Evolutionary conservation across 2,329 filamentous ascomycete species (phyloP).

Genomic region (Exophiala oligosperma): DNA sequence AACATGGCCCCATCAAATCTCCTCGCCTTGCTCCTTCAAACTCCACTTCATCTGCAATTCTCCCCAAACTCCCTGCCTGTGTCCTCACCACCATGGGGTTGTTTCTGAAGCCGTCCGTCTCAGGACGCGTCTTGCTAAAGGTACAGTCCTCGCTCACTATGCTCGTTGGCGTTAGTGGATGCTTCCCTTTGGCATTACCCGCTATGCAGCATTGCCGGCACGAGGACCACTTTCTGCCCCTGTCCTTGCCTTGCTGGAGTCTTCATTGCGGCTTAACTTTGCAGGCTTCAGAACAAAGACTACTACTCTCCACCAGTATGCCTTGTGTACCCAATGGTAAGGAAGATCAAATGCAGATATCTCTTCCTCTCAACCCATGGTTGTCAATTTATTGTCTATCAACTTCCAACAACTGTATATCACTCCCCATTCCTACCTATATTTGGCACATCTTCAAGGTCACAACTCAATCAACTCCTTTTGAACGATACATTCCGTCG

Average conservation of each 20-base stretch:
- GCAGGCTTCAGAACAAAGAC: slow-evolving; percentile 7
- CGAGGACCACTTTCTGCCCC: slow-evolving; percentile 19
- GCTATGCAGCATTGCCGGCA: slow-evolving; percentile 23
- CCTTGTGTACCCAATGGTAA: slow-evolving; percentile 13
- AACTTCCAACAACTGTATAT: slow-evolving; percentile 8
- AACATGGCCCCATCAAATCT: slow-evolving; percentile 26
- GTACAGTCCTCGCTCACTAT: slow-evolving; percentile 12
- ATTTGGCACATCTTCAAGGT: neutral
- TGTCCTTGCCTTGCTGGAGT: slow-evolving; percentile 5
- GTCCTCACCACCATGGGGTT: slow-evolving; percentile 19
- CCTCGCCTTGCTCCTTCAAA: slow-evolving; percentile 25
- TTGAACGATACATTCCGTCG: too few relatives aligned
- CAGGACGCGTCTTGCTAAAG: slow-evolving; percentile 22
- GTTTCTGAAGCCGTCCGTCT: slow-evolving; percentile 17
- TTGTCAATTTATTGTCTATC: neutral
- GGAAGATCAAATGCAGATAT: slow-evolving; percentile 13
- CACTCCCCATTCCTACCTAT: slow-evolving; percentile 4
- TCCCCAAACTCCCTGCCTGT: slow-evolving; percentile 16
- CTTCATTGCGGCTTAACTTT: slow-evolving; percentile 3
- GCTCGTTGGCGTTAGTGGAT: slow-evolving; percentile 4
- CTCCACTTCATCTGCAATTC: slow-evolving; percentile 17
- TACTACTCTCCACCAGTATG: slow-evolving; percentile 16
- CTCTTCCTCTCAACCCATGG: slow-evolving; percentile 5
- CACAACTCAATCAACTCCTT: too few relatives aligned
- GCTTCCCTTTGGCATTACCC: neutral